Evolutionary conservation across 202 grass and related monocot species (phyloP).

Genomic region (Carex arenaria): DNA sequence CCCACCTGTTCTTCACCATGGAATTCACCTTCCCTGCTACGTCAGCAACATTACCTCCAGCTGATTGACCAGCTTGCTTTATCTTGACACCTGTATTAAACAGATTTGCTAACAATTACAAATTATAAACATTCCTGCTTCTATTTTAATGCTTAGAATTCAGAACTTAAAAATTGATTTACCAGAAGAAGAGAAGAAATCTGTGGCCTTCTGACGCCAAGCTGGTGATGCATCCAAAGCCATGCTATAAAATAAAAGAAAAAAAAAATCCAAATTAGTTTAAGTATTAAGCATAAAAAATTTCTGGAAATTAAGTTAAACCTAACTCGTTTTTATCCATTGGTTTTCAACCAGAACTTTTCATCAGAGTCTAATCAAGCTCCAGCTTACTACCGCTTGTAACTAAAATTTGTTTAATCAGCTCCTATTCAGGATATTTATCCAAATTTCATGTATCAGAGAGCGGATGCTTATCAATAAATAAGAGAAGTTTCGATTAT

Average conservation of each 20-base stretch:
- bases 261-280: not conserved
- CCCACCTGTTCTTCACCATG: conserved; percentile 75
- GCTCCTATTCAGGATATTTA: not conserved
- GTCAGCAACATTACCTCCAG: conserved; percentile 76
- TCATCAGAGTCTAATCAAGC: not conserved
- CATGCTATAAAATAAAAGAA: conserved; percentile 22
- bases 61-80: conserved; percentile 83
- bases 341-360: not conserved
- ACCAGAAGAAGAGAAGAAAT: conserved; percentile 81
- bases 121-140: not conserved
- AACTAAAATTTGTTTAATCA: not conserved
- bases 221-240: conserved; percentile 41
- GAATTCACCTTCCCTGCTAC: conserved; percentile 75
- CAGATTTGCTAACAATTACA: not conserved
- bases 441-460: not conserved
- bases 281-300: not conserved
- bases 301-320: not conserved
- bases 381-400: not conserved
- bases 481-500: not conserved
- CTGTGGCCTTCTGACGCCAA: conserved; percentile 61
- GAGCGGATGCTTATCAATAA: not conserved
- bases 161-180: not conserved
- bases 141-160: not conserved
- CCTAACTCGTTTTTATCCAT: not conserved
- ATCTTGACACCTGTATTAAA: conserved; percentile 59